Conservation (phyloP, 2,329 filamentous ascomycete species). For the Pseudogymnoascus sp. region DNA sequence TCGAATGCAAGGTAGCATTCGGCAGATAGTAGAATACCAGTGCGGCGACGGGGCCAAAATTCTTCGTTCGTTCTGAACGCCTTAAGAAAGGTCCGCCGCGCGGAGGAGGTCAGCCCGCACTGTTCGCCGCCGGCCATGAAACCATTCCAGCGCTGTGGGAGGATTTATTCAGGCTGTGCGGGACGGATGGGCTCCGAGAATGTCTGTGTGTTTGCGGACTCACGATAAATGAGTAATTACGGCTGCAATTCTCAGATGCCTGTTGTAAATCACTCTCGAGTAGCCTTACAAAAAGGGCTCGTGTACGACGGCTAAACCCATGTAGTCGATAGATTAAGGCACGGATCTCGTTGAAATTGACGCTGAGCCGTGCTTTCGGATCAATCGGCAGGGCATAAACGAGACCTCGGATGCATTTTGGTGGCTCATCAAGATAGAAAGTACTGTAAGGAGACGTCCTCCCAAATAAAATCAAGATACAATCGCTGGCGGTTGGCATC, state of each 20-base stretch:
- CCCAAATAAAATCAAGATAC: not conserved
- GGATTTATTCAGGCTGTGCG: not conserved
- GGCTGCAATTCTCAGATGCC: not conserved
- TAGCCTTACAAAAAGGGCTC: not conserved
- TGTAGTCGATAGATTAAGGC: slow-evolving; percentile 2
- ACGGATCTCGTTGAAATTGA: not conserved
- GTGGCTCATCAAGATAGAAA: not conserved
- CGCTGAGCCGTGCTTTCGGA: not conserved
- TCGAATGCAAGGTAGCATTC: not conserved
- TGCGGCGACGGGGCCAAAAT: not conserved
- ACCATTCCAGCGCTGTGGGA: not conserved
- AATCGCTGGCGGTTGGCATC: not conserved
- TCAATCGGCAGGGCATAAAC: not conserved
- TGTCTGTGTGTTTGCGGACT: not conserved
- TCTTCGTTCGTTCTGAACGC: not conserved
- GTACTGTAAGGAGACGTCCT: not conserved
- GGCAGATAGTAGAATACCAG: not conserved
- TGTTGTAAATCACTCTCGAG: not conserved
- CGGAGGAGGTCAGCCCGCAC: not conserved
- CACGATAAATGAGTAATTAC: not conserved
- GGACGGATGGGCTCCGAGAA: not conserved
- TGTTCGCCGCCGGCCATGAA: not conserved
- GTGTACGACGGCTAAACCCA: not conserved
- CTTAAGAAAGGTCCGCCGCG: not conserved
- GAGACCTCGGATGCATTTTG: not conserved